Evolutionary conservation across 2,329 filamentous ascomycete species (phyloP).

Genomic region (Fusarium sp.): DNA sequence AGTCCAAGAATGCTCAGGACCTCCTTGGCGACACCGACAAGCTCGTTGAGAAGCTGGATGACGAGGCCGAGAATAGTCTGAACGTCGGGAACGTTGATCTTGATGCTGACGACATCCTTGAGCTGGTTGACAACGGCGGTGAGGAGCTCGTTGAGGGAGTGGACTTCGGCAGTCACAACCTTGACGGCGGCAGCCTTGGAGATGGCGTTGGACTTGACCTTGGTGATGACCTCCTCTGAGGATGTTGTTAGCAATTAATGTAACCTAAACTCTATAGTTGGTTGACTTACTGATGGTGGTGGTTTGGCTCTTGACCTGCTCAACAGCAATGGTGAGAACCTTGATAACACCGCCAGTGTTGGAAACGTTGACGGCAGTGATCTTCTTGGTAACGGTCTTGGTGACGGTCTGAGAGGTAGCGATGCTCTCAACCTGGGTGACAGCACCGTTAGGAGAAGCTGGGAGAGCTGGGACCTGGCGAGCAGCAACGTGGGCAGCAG

Average conservation of each 20-base stretch:
- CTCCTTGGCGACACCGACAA: slow-evolving; percentile 8
- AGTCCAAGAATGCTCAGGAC: neutral
- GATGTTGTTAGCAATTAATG: neutral
- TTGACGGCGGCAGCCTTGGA: slow-evolving; percentile 11
- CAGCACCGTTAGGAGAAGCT: neutral
- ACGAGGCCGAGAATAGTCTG: slow-evolving; percentile 17
- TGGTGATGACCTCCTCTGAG: slow-evolving; percentile 2
- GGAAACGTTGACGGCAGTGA: neutral
- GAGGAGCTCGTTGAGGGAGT: slow-evolving; percentile 13
- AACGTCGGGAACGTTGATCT: slow-evolving; percentile 12
- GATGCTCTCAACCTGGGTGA: neutral
- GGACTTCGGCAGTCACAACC: neutral
- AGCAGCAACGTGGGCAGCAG: neutral
- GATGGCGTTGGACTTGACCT: slow-evolving; percentile 12
- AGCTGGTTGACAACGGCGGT: slow-evolving; percentile 16
- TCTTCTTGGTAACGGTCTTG: slow-evolving; percentile 27
- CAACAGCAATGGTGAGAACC: slow-evolving; percentile 15
- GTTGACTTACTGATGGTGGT: slow-evolving; percentile 2
- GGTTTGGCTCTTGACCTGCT: slow-evolving; percentile 10
- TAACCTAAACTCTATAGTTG: fast-evolving
- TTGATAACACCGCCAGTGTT: slow-evolving; percentile 19
- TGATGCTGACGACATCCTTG: slow-evolving; percentile 10
- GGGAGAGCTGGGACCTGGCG: neutral
- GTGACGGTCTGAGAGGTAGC: slow-evolving; percentile 1
- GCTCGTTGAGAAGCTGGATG: slow-evolving; percentile 15